Evolutionary conservation across 768 basidiomycete genomes (phyloP).

Genomic region (Suillus decipiens): DNA sequence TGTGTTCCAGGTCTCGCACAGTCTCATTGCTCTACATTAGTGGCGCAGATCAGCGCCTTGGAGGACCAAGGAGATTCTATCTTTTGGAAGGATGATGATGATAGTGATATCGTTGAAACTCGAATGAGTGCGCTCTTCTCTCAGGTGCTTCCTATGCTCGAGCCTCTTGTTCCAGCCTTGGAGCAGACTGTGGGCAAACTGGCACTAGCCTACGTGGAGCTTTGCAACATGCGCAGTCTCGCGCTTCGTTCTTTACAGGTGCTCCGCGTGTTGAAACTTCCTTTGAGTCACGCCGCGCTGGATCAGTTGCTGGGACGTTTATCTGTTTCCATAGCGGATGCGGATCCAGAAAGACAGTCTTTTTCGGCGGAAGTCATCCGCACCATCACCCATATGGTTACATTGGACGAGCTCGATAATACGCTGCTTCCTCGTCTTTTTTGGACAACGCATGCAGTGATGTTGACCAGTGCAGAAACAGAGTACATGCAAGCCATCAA

Average conservation of each 20-base stretch:
- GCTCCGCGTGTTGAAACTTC: conserved; percentile 79
- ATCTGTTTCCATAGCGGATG: conserved; percentile 78
- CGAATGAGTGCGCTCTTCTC: conserved; percentile 73
- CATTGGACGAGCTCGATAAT: conserved; percentile 55
- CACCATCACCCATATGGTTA: conserved; percentile 67
- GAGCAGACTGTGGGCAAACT: conserved; percentile 78
- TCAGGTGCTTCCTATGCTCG: conserved; percentile 64
- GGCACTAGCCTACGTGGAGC: conserved; percentile 81
- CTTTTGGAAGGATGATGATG: conserved; percentile 77
- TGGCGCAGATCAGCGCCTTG: conserved; percentile 51
- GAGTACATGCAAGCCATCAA: conserved; percentile 74
- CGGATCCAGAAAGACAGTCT: conserved; percentile 74
- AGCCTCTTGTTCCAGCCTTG: conserved; percentile 69
- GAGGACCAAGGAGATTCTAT: conserved; percentile 57
- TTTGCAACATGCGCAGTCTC: conserved; percentile 81
- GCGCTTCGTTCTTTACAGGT: conserved; percentile 90
- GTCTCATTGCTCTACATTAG: conserved; percentile 61
- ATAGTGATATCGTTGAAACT: conserved; percentile 51
- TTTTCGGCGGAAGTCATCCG: conserved; percentile 84
- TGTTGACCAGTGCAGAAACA: conserved; percentile 78
- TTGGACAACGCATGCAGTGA: conserved; percentile 82
- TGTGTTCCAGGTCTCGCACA: conserved; percentile 81
- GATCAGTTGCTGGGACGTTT: conserved; percentile 80
- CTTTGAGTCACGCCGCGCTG: conserved; percentile 68
- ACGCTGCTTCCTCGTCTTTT: conserved; percentile 78